Evolutionary conservation across 1,284 basidiomycete species (phyloP).

Genomic region (Melampsora abietis-canadensis): DNA sequence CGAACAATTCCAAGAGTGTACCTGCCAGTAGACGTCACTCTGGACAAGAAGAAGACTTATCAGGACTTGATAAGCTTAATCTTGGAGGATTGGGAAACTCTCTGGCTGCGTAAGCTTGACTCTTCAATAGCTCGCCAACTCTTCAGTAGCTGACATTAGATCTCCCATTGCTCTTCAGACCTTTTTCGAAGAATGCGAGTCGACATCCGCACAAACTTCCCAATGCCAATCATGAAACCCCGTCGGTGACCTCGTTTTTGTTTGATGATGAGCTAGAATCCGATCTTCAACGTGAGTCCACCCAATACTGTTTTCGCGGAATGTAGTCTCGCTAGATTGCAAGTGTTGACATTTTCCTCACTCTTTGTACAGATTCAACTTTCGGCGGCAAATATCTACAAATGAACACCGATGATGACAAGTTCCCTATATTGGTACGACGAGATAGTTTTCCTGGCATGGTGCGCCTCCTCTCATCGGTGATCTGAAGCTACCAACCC

Average conservation of each 20-base stretch:
- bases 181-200: slow-evolving; percentile 17
- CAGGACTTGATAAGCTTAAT: slow-evolving; percentile 28
- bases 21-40: slow-evolving; percentile 41
- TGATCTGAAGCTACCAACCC: slow-evolving; percentile 17
- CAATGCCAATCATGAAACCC: slow-evolving; percentile 32
- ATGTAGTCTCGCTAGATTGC: slow-evolving; percentile 18
- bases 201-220: slow-evolving; percentile 24
- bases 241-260: slow-evolving; percentile 61
- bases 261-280: slow-evolving; percentile 82
- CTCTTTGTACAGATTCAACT: slow-evolving; percentile 62
- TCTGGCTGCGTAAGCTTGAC: slow-evolving; percentile 13
- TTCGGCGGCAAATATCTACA: slow-evolving; percentile 74
- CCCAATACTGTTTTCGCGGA: slow-evolving; percentile 34
- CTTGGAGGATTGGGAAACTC: slow-evolving; percentile 12
- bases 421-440: slow-evolving; percentile 62
- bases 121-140: not conserved
- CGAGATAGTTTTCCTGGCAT: slow-evolving; percentile 61
- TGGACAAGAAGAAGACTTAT: slow-evolving; percentile 27
- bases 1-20: slow-evolving; percentile 44
- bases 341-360: slow-evolving; percentile 44
- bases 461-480: slow-evolving; percentile 56
- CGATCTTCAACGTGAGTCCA: slow-evolving; percentile 76
- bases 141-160: not conserved
- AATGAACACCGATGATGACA: slow-evolving; percentile 80
- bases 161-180: slow-evolving; percentile 11